Base-by-base conservation (phyloP, 1,139 yeast genomes). In the Pichia sp. region DNA sequence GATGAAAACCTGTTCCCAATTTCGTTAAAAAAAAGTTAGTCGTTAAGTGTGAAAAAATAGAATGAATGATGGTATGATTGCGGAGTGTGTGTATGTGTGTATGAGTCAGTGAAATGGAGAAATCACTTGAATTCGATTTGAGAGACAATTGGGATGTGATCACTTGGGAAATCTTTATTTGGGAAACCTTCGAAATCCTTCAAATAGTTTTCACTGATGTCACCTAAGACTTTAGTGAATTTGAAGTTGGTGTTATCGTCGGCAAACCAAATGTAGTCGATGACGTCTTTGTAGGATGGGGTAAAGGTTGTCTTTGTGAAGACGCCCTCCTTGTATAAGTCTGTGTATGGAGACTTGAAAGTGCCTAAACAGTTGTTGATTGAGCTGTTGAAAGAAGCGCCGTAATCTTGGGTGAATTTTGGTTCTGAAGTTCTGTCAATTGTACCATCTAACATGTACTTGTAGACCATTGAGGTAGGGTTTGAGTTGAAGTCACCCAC, bases 191-290 rank as follows among this genome's bases (percentile, higher is more conserved):
- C 21, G 24, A 50, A 58, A 1, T 53, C 34, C 12, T 47, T 37
- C 19, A 62, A 44, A 40, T 61, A 59, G 2, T 46, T 32, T 1
- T 54, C 52, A 37, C 61, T 58, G n/a, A 66, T 44, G 35, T 62
- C 66, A 20, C 65, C 67, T 19, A 66, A 53, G 9, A 58, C 63
- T 39, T 67, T 67, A 1, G 68, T 57, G 31, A 71, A 57, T 40
- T 61, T 56, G 17, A 48, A 36, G 11, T 41, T 41, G 39, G 67
- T 68, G 19, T 66, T 61, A 10, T 46, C 37, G 17, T 66, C 66
- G 48, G 75, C 75, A 53, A 68, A 75, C 81, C 83, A 79, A n/a
- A 79, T 74, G 58, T 79, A 81, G 56, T 79, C 85, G 44, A 80
- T 75, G 2, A 78, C 72, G 12, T 75, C 79, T 40, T 74, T 72